Evolutionary conservation across 441 rosid genomes (phyloP), one percentile per base, ranked within the genome.

Genomic region (Flueggea neowawraea): DNA sequence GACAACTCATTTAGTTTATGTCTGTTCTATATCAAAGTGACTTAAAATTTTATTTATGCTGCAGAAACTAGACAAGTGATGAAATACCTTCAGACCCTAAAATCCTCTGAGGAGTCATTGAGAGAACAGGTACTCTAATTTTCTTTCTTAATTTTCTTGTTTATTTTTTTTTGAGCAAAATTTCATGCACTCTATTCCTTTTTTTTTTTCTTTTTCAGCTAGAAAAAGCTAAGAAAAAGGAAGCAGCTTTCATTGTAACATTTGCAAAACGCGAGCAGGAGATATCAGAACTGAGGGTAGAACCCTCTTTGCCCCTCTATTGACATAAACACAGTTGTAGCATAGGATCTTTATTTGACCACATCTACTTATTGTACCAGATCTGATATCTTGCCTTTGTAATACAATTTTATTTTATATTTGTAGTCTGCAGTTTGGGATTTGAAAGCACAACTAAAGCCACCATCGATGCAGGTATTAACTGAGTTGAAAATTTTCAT

Each of bases 231-330:
- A 90, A 82, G 90, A 90, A 95, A 78, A 95, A 95, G 77, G 99
- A 95, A 82, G 99, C 96, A 57, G 95, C 99, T 12, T 90, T 88
- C 77, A 91, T 95, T 68, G 99, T 91, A 67, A 92, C 92, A 64
- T 95, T 91, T 73, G 98, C 96, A 0, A 95, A 95, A 78, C 76
- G 95, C 55, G 98, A 95, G 78, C 98, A 95, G 69, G 98, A 91
- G 83, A 90, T 95, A 77, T 89, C 97, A 6, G 98, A 91, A 73
- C 66, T 91, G 64, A 91, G 92, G 93, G 98, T 89, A 65, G 52
- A 61, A 31, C 33, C 66, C 68, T 16, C 22, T 63, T 15, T 33
- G 28, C 28, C 16, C 31, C 43, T 58, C 28, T 16, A 12, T 6
- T 47, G 28, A 22, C 28, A 22, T 22, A 22, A 22, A 22, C 28